phyloP scores from a whole-genome alignment of 139 green algal genomes.

The Zygnema cylindricum region DNA sequence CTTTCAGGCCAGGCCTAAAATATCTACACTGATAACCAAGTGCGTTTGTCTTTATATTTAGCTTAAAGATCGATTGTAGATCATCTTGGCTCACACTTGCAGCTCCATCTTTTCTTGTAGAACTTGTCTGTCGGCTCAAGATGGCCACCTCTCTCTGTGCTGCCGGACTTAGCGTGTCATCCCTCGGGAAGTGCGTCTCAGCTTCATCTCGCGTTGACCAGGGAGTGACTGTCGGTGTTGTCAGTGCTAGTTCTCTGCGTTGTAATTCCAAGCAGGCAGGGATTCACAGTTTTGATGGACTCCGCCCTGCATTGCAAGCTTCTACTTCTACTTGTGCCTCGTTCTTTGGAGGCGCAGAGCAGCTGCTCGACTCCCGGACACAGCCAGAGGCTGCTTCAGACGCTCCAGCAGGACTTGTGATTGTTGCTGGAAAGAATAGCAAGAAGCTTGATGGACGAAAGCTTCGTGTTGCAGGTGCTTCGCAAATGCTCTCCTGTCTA shows the following conservation, averaged over 20 bases:
- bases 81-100: too few relatives aligned
- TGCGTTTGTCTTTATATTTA: too few relatives aligned
- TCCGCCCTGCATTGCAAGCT: background rate
- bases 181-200: background rate
- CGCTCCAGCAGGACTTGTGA: background rate
- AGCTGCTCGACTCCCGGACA: background rate
- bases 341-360: constrained; percentile 3
- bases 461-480: constrained; percentile 47
- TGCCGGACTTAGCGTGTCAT: background rate
- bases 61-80: too few relatives aligned
- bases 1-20: too few relatives aligned
- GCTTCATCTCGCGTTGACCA: background rate
- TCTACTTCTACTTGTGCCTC: constrained; percentile 11
- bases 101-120: too few relatives aligned
- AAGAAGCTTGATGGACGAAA: constrained; percentile 54
- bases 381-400: background rate
- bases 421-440: constrained; percentile 50
- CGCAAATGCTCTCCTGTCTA: too few relatives aligned
- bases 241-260: background rate
- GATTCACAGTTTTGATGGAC: background rate
- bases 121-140: too few relatives aligned
- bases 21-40: too few relatives aligned
- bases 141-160: background rate
- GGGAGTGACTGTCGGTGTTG: background rate
- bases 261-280: background rate